Conservation (phyloP, 2,329 filamentous ascomycete genomes). For the Colletotrichum chrysophilum region DNA sequence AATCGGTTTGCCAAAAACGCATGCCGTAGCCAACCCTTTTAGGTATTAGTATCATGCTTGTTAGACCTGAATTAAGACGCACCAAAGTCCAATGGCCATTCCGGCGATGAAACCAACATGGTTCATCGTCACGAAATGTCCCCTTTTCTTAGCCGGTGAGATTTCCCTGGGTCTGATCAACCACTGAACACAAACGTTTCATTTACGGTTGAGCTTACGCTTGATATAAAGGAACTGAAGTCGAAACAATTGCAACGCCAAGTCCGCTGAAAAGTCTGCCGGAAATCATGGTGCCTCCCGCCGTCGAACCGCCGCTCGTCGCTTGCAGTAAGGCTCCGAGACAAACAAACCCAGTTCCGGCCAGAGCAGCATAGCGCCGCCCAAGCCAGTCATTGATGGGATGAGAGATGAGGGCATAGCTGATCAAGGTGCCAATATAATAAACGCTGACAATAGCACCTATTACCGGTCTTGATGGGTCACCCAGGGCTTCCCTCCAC, state of each 20-base stretch:
- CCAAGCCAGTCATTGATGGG: slow-evolving; percentile 56
- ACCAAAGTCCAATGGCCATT: slow-evolving; percentile 61
- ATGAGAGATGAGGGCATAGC: slow-evolving; percentile 60
- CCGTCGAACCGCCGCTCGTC: slow-evolving; percentile 42
- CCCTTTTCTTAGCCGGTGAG: slow-evolving; percentile 56
- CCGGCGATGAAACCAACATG: slow-evolving; percentile 63
- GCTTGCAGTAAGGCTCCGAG: slow-evolving; percentile 56
- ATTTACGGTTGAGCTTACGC: slow-evolving; percentile 38
- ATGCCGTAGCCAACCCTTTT: slow-evolving; percentile 60
- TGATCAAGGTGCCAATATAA: slow-evolving; percentile 61
- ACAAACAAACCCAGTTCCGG: slow-evolving; percentile 50
- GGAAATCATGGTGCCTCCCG: slow-evolving; percentile 52
- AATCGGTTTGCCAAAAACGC: slow-evolving; percentile 53
- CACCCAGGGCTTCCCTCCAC: slow-evolving; percentile 50
- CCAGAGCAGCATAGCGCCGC: slow-evolving; percentile 54
- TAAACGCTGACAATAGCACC: slow-evolving; percentile 62
- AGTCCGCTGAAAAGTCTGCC: slow-evolving; percentile 58
- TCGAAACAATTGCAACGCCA: slow-evolving; percentile 60
- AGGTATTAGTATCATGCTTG: not conserved
- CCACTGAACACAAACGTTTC: not conserved
- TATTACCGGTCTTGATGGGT: slow-evolving; percentile 47
- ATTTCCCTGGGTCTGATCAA: slow-evolving; percentile 49
- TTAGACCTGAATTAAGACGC: slow-evolving; percentile 11
- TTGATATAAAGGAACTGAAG: slow-evolving; percentile 62
- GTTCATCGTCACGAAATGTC: slow-evolving; percentile 63